Base-by-base conservation (phyloP, 768 basidiomycete species). In the Collybia sp. region DNA sequence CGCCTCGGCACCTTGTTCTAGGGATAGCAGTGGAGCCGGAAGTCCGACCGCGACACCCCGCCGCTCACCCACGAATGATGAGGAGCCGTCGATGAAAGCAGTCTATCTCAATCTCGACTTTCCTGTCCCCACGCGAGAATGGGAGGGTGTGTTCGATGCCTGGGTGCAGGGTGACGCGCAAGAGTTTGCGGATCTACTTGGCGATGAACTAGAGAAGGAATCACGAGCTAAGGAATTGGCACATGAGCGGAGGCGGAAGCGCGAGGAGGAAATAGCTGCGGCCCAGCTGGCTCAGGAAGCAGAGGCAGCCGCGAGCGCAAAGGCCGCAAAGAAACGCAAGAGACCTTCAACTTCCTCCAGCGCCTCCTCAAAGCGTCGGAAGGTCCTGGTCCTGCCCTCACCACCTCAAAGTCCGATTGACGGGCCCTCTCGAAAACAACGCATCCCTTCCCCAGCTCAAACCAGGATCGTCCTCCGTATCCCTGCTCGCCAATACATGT, bases 121-220 rank as follows among this genome's bases (percentile, higher is more conserved):
- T 60, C 90, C 90, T 1, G 80, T 83, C 8, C 90, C 90, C 3
- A 82, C 82, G 6, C 73, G 85, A 44, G 90, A 93, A 51, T 94
- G 90, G 91, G 86, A 88, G 50, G 86, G 82, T 6, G 84, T 94
- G 2, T 94, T 96, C 53, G 93, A 96, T 63, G 77, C 79, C 33
- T 95, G 91, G 88, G 63, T 93, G 45, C 81, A 92, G 55, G 91
- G 93, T 1, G 92, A 95, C 58, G 84, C 88, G 2, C 93, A 96
- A 61, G 59, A 58, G 12, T 93, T 94, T 63, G 86, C 89, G 5
- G 65, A 66, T 33, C 60, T 80, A 48, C 59, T 90, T 49, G 72
- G 70, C 49, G 69, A 69, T 17, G 84, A 82, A 63, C 70, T 87
- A 30, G 72, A 73, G 49, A 76, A 72, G 54, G 79, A 82, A 61